phyloP scores from a whole-genome alignment of 2,329 filamentous ascomycete genomes.

The Aulographum hederae region DNA sequence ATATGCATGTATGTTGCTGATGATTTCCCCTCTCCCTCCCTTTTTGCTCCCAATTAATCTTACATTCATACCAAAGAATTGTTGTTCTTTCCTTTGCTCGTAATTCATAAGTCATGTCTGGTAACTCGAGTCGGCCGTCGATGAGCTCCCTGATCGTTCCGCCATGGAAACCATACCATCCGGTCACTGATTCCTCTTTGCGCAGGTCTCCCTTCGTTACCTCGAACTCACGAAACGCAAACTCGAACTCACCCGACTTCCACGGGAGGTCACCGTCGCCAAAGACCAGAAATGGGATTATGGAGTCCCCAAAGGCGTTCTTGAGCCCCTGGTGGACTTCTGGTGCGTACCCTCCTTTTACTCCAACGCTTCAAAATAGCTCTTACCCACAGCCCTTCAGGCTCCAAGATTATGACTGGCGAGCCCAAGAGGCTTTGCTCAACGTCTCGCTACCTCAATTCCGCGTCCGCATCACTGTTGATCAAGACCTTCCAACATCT shows the following conservation, averaged over 20 bases:
- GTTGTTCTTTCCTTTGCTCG: too few species aligned
- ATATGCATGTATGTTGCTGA: too few species aligned
- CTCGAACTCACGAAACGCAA: conserved; percentile 49
- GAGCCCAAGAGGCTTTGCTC: conserved; percentile 35
- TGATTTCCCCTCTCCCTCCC: too few species aligned
- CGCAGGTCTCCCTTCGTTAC: conserved; percentile 51
- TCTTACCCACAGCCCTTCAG: conserved; percentile 39
- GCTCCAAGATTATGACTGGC: conserved; percentile 42
- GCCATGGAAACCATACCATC: too few species aligned
- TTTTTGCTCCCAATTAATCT: too few species aligned
- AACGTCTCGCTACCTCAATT: conserved; percentile 34
- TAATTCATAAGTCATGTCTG: too few species aligned
- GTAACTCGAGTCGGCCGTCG: too few species aligned
- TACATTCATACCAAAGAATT: too few species aligned
- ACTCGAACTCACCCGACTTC: conserved; percentile 45
- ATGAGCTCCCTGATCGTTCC: too few species aligned
- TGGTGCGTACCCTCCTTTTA: conserved; percentile 32
- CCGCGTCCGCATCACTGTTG: conserved; percentile 31
- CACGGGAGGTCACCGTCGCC: conserved; percentile 35
- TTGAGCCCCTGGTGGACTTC: conserved; percentile 46
- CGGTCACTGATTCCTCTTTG: too few species aligned
- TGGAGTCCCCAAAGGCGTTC: conserved; percentile 39
- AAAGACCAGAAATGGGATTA: conserved; percentile 35
- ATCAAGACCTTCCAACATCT: conserved; percentile 12
- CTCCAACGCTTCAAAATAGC: too few species aligned